These are phyloP conservation scores for Bacterosira constricta DNA, from an alignment of 108 stramenopile genomes.

Conservation along the genomic window DNA sequence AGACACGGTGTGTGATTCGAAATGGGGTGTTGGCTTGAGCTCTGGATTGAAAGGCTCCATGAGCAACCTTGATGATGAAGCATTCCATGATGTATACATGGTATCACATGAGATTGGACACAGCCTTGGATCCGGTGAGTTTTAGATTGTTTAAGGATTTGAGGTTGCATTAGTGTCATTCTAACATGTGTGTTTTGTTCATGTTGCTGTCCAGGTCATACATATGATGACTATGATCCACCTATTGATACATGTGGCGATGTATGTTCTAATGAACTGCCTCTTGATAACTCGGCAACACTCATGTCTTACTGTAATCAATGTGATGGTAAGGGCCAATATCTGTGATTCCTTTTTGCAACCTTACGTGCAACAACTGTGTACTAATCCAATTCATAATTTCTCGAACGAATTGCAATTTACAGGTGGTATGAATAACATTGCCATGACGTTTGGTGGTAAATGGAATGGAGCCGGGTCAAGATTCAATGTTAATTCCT, in stretches of 20 bases:
- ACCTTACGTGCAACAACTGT: no score
- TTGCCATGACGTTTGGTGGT: slow-evolving; percentile 22
- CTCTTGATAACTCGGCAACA: slow-evolving; percentile 20
- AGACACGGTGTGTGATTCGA: slow-evolving; percentile 24
- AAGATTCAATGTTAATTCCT: background rate
- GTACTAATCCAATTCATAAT: no score
- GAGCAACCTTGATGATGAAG: slow-evolving; percentile 16
- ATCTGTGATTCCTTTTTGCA: no score
- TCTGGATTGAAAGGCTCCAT: slow-evolving; percentile 20
- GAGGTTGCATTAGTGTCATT: no score
- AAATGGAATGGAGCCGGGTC: slow-evolving; percentile 21
- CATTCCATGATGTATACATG: slow-evolving; percentile 24
- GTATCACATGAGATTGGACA: slow-evolving; percentile 30
- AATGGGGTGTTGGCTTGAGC: slow-evolving; percentile 19
- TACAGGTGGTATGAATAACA: slow-evolving; percentile 22
- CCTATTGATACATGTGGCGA: slow-evolving; percentile 19
- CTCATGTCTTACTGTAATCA: slow-evolving; percentile 43
- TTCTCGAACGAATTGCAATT: no score
- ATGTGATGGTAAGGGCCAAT: background rate
- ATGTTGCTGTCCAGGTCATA: slow-evolving; percentile 9
- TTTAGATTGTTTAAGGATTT: no score
- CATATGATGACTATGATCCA: slow-evolving; percentile 28
- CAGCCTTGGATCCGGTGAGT: slow-evolving; percentile 18
- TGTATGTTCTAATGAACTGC: slow-evolving; percentile 16
- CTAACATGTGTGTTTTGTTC: background rate